phyloP scores from a whole-genome alignment of 257 asterid species.

The Cinchona pubescens region DNA sequence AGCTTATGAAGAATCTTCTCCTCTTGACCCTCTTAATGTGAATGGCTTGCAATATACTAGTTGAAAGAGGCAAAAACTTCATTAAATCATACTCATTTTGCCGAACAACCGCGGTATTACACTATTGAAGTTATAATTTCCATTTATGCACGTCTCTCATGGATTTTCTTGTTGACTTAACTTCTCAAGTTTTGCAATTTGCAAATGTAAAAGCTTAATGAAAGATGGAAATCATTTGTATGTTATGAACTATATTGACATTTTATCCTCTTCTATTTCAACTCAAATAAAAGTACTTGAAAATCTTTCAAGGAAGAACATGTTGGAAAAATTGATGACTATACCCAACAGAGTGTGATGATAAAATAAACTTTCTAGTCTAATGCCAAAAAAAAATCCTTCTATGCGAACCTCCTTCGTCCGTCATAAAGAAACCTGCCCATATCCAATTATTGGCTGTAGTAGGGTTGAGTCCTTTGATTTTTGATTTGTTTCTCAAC shows the following conservation, averaged over 20 bases:
- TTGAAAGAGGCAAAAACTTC: background rate
- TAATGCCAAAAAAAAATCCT: too few species aligned
- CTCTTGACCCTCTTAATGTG: conserved; percentile 59
- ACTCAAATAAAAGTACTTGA: too few species aligned
- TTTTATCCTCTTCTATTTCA: background rate
- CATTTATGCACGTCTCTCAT: background rate
- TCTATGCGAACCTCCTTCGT: too few species aligned
- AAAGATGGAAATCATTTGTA: background rate
- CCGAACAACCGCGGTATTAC: background rate
- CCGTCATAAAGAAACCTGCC: too few species aligned
- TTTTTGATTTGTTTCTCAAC: too few species aligned
- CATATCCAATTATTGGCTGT: too few species aligned
- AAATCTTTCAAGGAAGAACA: too few species aligned
- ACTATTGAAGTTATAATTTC: background rate
- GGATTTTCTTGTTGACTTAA: background rate
- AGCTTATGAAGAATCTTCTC: conserved; percentile 60
- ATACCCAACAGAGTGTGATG: too few species aligned
- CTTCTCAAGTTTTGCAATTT: background rate
- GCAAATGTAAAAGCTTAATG: background rate
- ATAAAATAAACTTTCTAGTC: too few species aligned
- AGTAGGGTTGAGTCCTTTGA: too few species aligned
- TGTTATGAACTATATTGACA: background rate
- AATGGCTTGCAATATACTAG: background rate
- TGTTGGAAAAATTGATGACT: too few species aligned
- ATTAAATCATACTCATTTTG: background rate